Conservation (phyloP, 768 basidiomycete genomes). For the Fibroporia radiculosa region DNA sequence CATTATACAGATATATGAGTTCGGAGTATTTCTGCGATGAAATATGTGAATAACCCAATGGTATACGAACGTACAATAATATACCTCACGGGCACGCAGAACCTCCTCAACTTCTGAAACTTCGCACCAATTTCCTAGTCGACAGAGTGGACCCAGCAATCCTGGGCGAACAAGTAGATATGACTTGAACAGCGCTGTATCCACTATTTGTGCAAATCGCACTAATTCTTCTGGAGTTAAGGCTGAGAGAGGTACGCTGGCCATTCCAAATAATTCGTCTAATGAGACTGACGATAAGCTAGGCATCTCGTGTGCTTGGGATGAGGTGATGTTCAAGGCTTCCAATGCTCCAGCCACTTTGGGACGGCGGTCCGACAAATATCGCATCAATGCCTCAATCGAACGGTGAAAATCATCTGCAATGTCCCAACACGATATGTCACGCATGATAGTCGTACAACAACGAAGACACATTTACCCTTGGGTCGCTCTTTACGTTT, state of each 20-base stretch:
- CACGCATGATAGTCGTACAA: background rate
- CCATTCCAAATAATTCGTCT: slow-evolving; percentile 70
- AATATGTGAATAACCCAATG: too few species aligned
- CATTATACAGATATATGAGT: slow-evolving; percentile 84
- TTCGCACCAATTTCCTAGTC: slow-evolving; percentile 95
- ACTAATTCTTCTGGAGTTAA: slow-evolving; percentile 81
- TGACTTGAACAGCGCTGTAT: slow-evolving; percentile 91
- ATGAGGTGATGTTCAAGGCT: slow-evolving; percentile 57
- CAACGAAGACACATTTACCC: slow-evolving; percentile 15
- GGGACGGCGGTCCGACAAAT: slow-evolving; percentile 84
- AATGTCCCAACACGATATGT: background rate
- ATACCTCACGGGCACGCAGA: slow-evolving; percentile 68
- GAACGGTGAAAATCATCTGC: slow-evolving; percentile 60
- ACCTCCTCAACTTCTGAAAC: slow-evolving; percentile 90
- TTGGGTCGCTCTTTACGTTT: slow-evolving; percentile 23
- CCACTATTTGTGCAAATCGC: slow-evolving; percentile 87
- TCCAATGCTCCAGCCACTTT: slow-evolving; percentile 76
- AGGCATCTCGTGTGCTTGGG: slow-evolving; percentile 59
- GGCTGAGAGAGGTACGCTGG: slow-evolving; percentile 62
- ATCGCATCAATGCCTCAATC: slow-evolving; percentile 82
- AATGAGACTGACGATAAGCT: slow-evolving; percentile 66
- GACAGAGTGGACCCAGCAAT: slow-evolving; percentile 79
- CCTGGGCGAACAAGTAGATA: slow-evolving; percentile 78
- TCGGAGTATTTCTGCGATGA: slow-evolving; percentile 77
- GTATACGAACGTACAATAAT: slow-evolving; percentile 16